phyloP scores from a whole-genome alignment of 768 basidiomycete genomes.

The Plicaturopsis crispa region DNA sequence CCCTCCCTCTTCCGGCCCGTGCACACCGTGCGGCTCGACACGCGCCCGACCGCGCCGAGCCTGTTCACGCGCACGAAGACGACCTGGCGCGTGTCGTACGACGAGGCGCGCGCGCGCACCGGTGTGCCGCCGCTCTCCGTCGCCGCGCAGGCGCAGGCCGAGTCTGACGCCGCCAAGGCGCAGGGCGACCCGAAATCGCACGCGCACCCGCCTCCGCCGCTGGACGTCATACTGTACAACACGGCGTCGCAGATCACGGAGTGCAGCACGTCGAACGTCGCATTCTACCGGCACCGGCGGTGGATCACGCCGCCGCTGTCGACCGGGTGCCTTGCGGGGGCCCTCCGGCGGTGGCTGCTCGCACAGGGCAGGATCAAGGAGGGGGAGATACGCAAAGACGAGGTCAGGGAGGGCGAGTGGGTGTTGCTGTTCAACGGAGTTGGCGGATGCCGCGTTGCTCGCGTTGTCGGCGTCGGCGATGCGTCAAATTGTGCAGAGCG shows the following conservation, averaged over 20 bases:
- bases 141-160: too few relatives aligned
- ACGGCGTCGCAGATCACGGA: constrained; percentile 45
- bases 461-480: constrained; percentile 37
- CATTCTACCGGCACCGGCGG: constrained; percentile 42
- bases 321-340: constrained; percentile 68
- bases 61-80: constrained; percentile 67
- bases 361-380: constrained; percentile 50
- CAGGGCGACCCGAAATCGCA: neutral
- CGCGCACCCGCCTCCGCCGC: constrained; percentile 13
- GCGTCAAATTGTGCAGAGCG: neutral
- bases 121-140: constrained; percentile 28
- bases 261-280: constrained; percentile 65
- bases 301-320: constrained; percentile 64
- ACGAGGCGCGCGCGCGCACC: constrained; percentile 53
- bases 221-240: constrained; percentile 65
- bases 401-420: constrained; percentile 47
- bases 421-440: constrained; percentile 70
- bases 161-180: too few relatives aligned
- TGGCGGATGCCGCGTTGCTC: constrained; percentile 62
- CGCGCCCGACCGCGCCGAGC: constrained; percentile 41
- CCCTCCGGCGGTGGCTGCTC: constrained; percentile 62
- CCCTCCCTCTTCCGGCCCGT: constrained; percentile 21
- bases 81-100: constrained; percentile 51
- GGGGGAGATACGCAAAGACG: constrained; percentile 35
- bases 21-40: constrained; percentile 48